Percentiles rank a stretch among this genome's conserved stretches.
Conservation (phyloP, 148 eudicot genomes). For the Oxyria digyna region DNA sequence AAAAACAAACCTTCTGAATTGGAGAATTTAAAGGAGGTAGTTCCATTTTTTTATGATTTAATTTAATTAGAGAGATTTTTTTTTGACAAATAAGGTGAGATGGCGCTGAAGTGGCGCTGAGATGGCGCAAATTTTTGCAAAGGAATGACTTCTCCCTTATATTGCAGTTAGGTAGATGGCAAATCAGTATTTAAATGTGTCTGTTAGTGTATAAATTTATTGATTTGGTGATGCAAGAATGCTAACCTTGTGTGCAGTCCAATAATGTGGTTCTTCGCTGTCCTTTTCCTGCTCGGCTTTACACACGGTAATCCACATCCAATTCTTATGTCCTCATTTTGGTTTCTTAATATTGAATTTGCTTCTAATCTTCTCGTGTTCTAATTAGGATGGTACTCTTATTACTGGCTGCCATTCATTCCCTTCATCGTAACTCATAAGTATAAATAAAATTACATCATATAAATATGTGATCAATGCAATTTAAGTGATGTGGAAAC, state of each 20-base stretch:
- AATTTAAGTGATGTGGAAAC: background rate
- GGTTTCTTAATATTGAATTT: background rate
- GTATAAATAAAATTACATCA: no score
- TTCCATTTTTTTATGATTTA: no score
- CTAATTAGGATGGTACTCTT: slow-evolving; percentile 9
- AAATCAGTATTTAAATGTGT: background rate
- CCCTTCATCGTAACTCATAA: slow-evolving; percentile 12
- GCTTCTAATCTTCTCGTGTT: background rate
- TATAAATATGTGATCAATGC: background rate
- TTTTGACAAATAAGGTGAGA: no score
- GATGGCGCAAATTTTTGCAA: no score
- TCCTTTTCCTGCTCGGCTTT: slow-evolving; percentile 31
- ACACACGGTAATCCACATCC: slow-evolving; percentile 25
- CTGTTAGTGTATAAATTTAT: background rate
- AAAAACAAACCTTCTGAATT: no score
- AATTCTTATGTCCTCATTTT: background rate
- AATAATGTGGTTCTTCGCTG: slow-evolving; percentile 36
- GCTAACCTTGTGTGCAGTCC: slow-evolving; percentile 24
- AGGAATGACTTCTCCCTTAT: no score
- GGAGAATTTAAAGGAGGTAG: no score
- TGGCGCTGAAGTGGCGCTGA: no score
- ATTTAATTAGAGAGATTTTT: no score
- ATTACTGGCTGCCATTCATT: slow-evolving; percentile 9
- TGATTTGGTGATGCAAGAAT: background rate
- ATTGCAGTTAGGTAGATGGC: no score